Evolutionary conservation across 2,329 filamentous ascomycete genomes (phyloP), one percentile per base, ranked within the genome.

Genomic region (Trichoderma harzianum): DNA sequence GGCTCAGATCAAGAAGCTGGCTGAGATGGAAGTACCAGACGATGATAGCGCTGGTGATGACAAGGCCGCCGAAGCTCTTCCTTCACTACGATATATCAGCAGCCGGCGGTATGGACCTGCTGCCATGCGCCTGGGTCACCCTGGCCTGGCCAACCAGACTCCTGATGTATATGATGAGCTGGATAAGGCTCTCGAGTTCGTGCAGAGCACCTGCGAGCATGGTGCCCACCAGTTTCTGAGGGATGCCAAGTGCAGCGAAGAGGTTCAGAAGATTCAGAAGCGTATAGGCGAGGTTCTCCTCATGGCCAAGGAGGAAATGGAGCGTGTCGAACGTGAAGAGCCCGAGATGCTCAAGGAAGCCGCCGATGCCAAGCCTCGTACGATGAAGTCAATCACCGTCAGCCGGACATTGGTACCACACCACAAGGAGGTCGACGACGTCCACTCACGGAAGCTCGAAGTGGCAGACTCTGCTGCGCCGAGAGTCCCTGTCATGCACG

Each of bases 151-250:
- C 14, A 75, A 78, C 8, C 75, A 78, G 65, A 69, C 75, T 11
- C 74, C 78, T 0, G 88, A 89, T 73, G 84, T 89, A 1, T 94
- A 92, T 78, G 93, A 97, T 74, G 86, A 89, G 58, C 86, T 94
- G 1, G 94, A 97, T 78, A 92, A 92, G 78, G 88, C 89, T 1
- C 84, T 98, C 30, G 94, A 97, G 78, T 88, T 89, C 74, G 92
- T 93, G 6, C 94, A 97, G 79, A 87, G 87, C 70, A 88, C 94
- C 76, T 97, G 93, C 79, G 95, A 98, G 82, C 90, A 91, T 69
- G 95, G 92, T 3, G 95, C 95, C 0, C 94, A 97, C 78, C 93
- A 97, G 77, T 94, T 96, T 73, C 85, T 98, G n/a, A 90, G 95
- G 28, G 92, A 94, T 68, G 95, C 94, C 12, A 92, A 96, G 77